Percentiles rank a stretch among this genome's conserved stretches.
Evolutionary conservation across 2,329 filamentous ascomycete species (phyloP).

Genomic region (Epicoccum sorghinum): DNA sequence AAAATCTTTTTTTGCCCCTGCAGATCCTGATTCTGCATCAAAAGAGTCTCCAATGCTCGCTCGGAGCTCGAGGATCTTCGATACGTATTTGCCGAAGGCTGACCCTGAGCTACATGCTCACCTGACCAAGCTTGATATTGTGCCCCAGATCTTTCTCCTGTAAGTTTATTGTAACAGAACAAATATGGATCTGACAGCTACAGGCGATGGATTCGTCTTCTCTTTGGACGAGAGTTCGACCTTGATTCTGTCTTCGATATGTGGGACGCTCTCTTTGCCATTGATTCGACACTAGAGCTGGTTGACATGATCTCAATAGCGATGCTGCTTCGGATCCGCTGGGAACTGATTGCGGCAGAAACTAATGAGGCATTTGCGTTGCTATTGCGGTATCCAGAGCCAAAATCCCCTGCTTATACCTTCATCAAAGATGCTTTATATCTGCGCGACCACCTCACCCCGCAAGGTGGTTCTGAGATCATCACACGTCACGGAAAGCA

Average conservation of each 20-base stretch:
- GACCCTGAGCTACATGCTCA: slow-evolving; percentile 86
- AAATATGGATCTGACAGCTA: slow-evolving; percentile 22
- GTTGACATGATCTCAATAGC: slow-evolving; percentile 91
- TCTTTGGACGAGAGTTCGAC: slow-evolving; percentile 92
- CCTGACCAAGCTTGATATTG: slow-evolving; percentile 79
- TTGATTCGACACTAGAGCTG: slow-evolving; percentile 79
- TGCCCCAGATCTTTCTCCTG: slow-evolving; percentile 98
- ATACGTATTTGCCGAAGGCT: slow-evolving; percentile 75
- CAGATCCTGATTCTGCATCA: slow-evolving; percentile 34
- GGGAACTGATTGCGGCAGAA: slow-evolving; percentile 84
- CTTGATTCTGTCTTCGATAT: slow-evolving; percentile 83
- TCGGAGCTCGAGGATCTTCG: slow-evolving; percentile 85
- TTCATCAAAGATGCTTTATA: slow-evolving; percentile 88
- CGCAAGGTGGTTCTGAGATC: slow-evolving; percentile 67
- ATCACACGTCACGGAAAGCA: slow-evolving; percentile 72
- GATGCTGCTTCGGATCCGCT: slow-evolving; percentile 90
- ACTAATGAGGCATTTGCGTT: slow-evolving; percentile 84
- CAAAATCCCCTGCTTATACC: slow-evolving; percentile 70
- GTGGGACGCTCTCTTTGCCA: slow-evolving; percentile 91
- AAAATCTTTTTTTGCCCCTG: slow-evolving; percentile 84
- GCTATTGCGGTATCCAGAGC: slow-evolving; percentile 79
- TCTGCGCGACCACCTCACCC: slow-evolving; percentile 68
- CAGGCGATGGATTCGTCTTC: slow-evolving; percentile 88
- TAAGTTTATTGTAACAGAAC: slow-evolving; percentile 50
- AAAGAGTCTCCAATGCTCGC: slow-evolving; percentile 75